Evolutionary conservation across 2,329 filamentous ascomycete species (phyloP), one percentile per base, ranked within the genome.

Genomic region (Nannizziopsis barbatae): DNA sequence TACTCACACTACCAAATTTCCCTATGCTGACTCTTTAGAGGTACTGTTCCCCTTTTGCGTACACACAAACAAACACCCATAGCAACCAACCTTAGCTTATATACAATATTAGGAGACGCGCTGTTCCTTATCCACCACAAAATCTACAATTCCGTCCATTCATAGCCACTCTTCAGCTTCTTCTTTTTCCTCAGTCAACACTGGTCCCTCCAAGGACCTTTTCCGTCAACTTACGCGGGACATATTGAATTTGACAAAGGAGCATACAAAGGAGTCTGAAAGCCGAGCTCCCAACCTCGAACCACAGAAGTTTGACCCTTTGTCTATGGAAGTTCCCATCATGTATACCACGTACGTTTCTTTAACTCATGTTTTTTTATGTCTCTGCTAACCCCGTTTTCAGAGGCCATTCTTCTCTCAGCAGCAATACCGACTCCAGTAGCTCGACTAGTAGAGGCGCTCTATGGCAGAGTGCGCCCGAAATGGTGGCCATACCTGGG

Each of bases 241-340:
- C 42, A 55, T 56, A 12, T 39, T 56, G 45, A 50, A 50, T 35
- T 42, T 53, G 15, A 52, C 51, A 14, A 36, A 53, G 10, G 49
- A 50, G 31, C 45, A 47, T 11, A 46, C 40, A 35, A 51, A 45
- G 41, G 35, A 36, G 20, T 42, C 35, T 10, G 17, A 44, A 31
- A 47, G 22, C 20, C 41, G 42, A 36, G 39, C 44, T 35, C 40
- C 35, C 15, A 38, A 47, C 27, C 42, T 53, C 7, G 52, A 56
- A n/a, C 52, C 53, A 3, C 35, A 42, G 30, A 56, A 57, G 14
- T 55, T 50, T 47, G 48, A 55, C 35, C 55, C 47, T 17, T 54
- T 56, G 12, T 54, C 53, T 8, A 55, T 55, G 49, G 57, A 61
- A 41, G 57, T 62, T 11, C 59, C 61, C 39, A 56, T 62, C 45